Evolutionary conservation across 169 alveolate genomes (phyloP).

Genomic region (Amoebophrya sp.): DNA sequence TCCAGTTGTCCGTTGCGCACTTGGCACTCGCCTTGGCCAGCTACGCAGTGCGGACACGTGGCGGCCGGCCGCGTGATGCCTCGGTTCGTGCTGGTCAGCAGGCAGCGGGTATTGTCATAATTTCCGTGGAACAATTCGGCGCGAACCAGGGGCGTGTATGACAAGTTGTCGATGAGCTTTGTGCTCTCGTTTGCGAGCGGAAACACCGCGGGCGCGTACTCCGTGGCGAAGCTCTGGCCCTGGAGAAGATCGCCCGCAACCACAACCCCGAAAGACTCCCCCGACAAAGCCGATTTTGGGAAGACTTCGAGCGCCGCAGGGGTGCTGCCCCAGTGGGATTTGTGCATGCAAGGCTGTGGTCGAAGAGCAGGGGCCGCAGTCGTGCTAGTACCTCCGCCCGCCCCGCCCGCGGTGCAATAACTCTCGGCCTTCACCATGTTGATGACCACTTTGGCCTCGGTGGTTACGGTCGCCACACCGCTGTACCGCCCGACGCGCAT

Average conservation of each 20-base stretch:
- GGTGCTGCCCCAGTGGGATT: neutral
- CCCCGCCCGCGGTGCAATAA: neutral
- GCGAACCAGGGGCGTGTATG: neutral
- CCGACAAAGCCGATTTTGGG: neutral
- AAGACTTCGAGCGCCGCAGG: neutral
- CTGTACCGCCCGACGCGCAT: conserved; percentile 3
- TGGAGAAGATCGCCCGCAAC: neutral
- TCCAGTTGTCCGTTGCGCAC: neutral
- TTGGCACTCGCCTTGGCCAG: neutral
- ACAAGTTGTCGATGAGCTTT: neutral
- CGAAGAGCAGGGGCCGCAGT: too few species aligned
- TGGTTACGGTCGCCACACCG: neutral
- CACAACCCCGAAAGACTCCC: neutral
- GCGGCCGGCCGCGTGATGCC: neutral
- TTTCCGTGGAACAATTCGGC: neutral
- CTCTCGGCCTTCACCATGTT: neutral
- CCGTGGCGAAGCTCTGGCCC: neutral
- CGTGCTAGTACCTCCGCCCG: neutral
- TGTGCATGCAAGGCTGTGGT: conserved; percentile 13
- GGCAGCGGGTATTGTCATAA: neutral
- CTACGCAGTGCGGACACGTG: neutral
- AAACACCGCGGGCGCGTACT: neutral
- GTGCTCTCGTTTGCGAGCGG: neutral
- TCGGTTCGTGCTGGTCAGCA: neutral
- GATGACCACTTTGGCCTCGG: neutral